Percentiles rank a stretch among this genome's conserved stretches.
Evolutionary conservation across 768 basidiomycete genomes (phyloP).

Genomic region (Sistotremastrum suecicum): DNA sequence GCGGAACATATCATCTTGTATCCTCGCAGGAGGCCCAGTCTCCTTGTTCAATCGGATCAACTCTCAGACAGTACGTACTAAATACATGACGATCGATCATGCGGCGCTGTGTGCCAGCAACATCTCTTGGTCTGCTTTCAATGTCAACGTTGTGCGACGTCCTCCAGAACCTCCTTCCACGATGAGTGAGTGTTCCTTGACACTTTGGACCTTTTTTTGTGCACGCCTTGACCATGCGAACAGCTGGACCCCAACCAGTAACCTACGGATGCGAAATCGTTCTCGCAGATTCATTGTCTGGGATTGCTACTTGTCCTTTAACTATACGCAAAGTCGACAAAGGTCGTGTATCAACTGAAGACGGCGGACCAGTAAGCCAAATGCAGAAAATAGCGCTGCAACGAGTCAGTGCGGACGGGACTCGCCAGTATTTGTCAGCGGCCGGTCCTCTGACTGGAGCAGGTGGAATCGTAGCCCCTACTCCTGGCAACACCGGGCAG

Average conservation of each 20-base stretch:
- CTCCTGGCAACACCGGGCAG: conserved; percentile 62
- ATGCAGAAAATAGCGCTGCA: conserved; percentile 95
- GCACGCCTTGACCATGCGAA: neutral
- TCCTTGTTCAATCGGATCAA: conserved; percentile 95
- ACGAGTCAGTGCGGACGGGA: conserved; percentile 66
- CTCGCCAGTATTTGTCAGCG: conserved; percentile 78
- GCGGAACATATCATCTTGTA: conserved; percentile 81
- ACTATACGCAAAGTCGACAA: conserved; percentile 90
- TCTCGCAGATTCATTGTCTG: conserved; percentile 71
- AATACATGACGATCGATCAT: conserved; percentile 91
- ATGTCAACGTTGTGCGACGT: conserved; percentile 75
- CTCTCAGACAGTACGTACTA: conserved; percentile 91
- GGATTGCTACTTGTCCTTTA: conserved; percentile 74
- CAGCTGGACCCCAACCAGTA: conserved; percentile 60
- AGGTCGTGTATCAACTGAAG: conserved; percentile 71
- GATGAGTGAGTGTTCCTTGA: conserved; percentile 49
- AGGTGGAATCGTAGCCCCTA: conserved; percentile 53
- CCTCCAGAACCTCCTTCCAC: conserved; percentile 45
- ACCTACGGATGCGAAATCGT: conserved; percentile 86
- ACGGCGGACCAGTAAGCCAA: conserved; percentile 86
- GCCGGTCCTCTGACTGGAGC: conserved; percentile 73
- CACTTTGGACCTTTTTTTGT: conserved; percentile 15
- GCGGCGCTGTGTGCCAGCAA: conserved; percentile 79
- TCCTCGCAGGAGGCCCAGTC: conserved; percentile 78
- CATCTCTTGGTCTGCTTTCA: conserved; percentile 87